Conservation (phyloP, 2,329 filamentous ascomycete genomes). For the Colletotrichum kahawae region DNA sequence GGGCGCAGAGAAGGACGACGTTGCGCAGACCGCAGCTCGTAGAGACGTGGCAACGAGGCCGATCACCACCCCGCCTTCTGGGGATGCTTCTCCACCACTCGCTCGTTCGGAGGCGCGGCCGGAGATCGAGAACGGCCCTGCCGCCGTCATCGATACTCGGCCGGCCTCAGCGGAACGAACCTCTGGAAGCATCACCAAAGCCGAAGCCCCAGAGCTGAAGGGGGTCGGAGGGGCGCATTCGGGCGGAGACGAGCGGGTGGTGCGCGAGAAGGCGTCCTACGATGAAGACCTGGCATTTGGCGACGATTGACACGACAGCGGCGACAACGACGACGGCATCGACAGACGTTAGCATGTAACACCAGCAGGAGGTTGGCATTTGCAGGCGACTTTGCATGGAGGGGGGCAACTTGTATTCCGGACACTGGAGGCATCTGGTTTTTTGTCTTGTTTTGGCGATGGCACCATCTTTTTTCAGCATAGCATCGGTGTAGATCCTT, state of each 20-base stretch:
- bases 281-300: constrained; percentile 9
- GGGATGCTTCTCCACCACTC: background rate
- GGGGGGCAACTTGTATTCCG: background rate
- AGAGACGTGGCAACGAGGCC: background rate
- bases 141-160: background rate
- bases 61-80: background rate
- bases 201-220: constrained; percentile 22
- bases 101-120: background rate
- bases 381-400: background rate
- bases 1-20: background rate
- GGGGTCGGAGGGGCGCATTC: constrained; percentile 30
- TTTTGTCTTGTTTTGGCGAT: background rate
- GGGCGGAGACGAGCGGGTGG: constrained; percentile 21
- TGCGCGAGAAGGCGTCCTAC: constrained; percentile 18
- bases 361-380: background rate
- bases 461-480: background rate
- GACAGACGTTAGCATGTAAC: constrained; percentile 14
- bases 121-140: background rate
- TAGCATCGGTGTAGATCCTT: constrained; percentile 6
- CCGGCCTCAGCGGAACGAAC: background rate
- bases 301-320: background rate
- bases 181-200: constrained; percentile 9
- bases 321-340: background rate
- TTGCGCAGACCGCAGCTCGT: background rate
- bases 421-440: background rate